These are phyloP conservation scores for Pisolithus sp. DNA, from an alignment of 768 basidiomycete species.

Conservation along the genomic window DNA sequence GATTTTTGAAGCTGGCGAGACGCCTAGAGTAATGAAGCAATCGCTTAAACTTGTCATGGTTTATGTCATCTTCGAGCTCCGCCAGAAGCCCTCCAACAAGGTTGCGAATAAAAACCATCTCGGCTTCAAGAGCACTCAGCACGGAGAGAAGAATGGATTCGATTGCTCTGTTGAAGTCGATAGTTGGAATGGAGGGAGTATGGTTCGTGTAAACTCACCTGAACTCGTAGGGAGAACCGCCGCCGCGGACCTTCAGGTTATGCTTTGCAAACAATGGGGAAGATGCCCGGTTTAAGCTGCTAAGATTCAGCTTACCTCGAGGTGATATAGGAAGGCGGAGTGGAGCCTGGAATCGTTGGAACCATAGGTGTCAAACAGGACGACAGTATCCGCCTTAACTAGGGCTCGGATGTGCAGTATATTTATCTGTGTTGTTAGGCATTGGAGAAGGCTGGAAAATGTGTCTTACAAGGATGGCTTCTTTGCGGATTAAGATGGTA, in stretches of 20 bases:
- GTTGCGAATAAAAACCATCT: conserved; percentile 90
- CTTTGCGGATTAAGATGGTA: conserved; percentile 83
- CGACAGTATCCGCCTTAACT: conserved; percentile 86
- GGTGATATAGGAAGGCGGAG: conserved; percentile 81
- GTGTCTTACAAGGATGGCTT: conserved; percentile 75
- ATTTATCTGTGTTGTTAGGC: conserved; percentile 54
- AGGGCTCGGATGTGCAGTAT: conserved; percentile 93
- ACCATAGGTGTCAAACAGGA: conserved; percentile 90
- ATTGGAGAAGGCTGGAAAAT: conserved; percentile 1
- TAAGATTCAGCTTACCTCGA: conserved; percentile 50
- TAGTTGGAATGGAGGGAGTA: conserved; percentile 7
- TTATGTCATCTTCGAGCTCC: conserved; percentile 92
- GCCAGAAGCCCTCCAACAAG: conserved; percentile 86
- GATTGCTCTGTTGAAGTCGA: conserved; percentile 59
- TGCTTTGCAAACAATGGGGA: conserved; percentile 43
- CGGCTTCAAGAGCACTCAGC: conserved; percentile 87
- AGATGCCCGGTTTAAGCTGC: conserved; percentile 6
- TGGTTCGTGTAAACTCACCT: conserved; percentile 41
- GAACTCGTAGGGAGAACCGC: conserved; percentile 81
- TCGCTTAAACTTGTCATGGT: conserved; percentile 89
- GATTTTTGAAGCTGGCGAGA: conserved; percentile 82
- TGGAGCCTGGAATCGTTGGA: conserved; percentile 81
- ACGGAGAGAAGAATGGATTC: conserved; percentile 92
- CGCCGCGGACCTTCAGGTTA: conserved; percentile 68
- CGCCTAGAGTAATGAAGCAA: conserved; percentile 89